A percentile compares a stretch with the other conserved stretches of the same genome.
Conservation (phyloP, 306 rosid genomes). For the Parietaria judaica region DNA sequence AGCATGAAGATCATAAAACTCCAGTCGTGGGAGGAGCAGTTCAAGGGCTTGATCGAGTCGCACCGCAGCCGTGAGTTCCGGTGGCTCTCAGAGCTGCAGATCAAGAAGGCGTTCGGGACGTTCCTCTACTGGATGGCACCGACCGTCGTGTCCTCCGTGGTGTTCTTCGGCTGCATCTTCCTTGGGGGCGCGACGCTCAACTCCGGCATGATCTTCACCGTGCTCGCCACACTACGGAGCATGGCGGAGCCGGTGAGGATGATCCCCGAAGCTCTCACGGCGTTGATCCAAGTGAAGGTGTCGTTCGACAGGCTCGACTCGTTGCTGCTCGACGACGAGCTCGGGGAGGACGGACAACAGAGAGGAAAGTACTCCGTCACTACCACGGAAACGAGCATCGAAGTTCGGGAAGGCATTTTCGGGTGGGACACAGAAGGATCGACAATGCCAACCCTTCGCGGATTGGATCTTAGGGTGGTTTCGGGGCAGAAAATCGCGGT, state of each 20-base stretch:
- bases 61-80: constrained; percentile 46
- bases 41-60: constrained; percentile 37
- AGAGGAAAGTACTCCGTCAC: constrained; percentile 11
- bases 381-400: constrained; percentile 25
- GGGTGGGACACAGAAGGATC: constrained; percentile 49
- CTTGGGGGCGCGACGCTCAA: constrained; percentile 52
- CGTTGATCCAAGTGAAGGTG: constrained; percentile 63
- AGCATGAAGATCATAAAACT: constrained; percentile 72
- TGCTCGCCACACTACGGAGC: constrained; percentile 49
- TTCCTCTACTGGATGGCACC: constrained; percentile 69
- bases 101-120: constrained; percentile 29
- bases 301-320: constrained; percentile 54
- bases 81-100: constrained; percentile 47
- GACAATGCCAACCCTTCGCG: constrained; percentile 33
- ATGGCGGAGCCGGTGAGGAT: constrained; percentile 63
- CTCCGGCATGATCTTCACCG: constrained; percentile 74
- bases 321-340: constrained; percentile 59
- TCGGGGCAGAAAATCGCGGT: constrained; percentile 60
- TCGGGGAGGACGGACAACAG: constrained; percentile 17
- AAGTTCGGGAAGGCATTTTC: constrained; percentile 45
- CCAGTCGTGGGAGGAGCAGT: constrained; percentile 80
- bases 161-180: constrained; percentile 44
- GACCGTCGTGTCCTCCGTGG: constrained; percentile 45
- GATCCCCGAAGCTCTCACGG: constrained; percentile 72
- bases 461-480: constrained; percentile 36